Base-by-base conservation (phyloP, 2,329 filamentous ascomycete genomes). In the Venturia asperata region DNA sequence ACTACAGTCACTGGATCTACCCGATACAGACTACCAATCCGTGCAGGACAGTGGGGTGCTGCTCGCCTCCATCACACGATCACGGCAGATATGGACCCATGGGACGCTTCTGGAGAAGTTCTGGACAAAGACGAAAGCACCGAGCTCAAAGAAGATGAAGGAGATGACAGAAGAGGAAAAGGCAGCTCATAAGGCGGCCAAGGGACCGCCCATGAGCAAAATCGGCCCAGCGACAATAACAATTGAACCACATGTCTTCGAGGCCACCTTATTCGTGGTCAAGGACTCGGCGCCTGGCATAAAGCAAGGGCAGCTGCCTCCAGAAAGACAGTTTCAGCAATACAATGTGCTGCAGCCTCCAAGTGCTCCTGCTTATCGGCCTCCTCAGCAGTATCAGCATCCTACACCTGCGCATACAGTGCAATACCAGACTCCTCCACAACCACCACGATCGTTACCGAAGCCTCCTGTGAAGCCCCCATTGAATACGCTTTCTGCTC, bases 171-270 rank as follows among this genome's bases (percentile, higher is more conserved):
- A 66, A 21, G 65, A 47, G 42, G 62, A 64, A 21, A 64, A 68
- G 43, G 61, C 60, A 69, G 68, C 72, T 30, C 39, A 41, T 24
- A 61, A 49, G 24, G 61, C 62, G 9, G 47, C 30, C n/a, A 86
- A 67, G 86, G 89, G 74, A 84, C 91, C 58, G 86, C 82, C 67
- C 90, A 91, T 86, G 74, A 76, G 65, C 74, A 80, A 76, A 72
- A 71, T 91, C 27, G 90, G 91, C 69, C 84, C 83, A 69, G 86
- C 90, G 67, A 86, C 86, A 42, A 85, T 95, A 67, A 88, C 85
- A 27, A 85, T 92, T 67, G 90, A 92, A 74, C 91, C 91, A 56
- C 89, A 94, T 72, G 84, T 89, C 55, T 85, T 94, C 70, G 88
- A 92, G 69, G 89, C 89, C 19, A 87, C 84, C 60, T 84, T 92